Evolutionary conservation across 2,329 filamentous ascomycete genomes (phyloP).

Genomic region (Colletotrichum camelliae): DNA sequence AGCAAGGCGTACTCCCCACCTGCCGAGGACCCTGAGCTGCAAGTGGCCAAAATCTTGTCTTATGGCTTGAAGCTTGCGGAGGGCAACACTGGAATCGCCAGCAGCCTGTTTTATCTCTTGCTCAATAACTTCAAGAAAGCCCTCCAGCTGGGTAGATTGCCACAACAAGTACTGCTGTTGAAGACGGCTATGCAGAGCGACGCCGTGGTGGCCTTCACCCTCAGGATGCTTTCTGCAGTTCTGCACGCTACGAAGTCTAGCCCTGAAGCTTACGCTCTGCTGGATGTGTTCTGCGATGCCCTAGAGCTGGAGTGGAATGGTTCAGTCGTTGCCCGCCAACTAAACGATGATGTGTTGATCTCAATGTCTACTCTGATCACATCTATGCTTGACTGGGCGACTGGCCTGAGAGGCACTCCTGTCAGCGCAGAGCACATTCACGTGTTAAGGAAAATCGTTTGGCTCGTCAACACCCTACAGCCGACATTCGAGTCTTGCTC

Average conservation of each 20-base stretch:
- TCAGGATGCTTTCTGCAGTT: slow-evolving; percentile 62
- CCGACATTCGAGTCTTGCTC: slow-evolving; percentile 23
- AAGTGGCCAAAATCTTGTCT: slow-evolving; percentile 59
- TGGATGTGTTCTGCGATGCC: slow-evolving; percentile 56
- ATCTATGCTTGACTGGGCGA: slow-evolving; percentile 28
- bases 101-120: slow-evolving; percentile 62
- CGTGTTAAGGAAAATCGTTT: slow-evolving; percentile 24
- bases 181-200: slow-evolving; percentile 52
- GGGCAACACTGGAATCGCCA: slow-evolving; percentile 50
- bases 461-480: slow-evolving; percentile 22
- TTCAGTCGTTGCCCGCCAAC: slow-evolving; percentile 40
- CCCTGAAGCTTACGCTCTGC: slow-evolving; percentile 48
- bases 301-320: slow-evolving; percentile 40
- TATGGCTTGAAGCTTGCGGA: slow-evolving; percentile 62
- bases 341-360: slow-evolving; percentile 36
- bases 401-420: background rate
- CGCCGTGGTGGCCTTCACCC: slow-evolving; percentile 51
- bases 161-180: slow-evolving; percentile 51
- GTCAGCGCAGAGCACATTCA: slow-evolving; percentile 27
- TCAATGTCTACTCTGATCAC: slow-evolving; percentile 28
- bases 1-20: slow-evolving; percentile 62
- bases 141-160: slow-evolving; percentile 53
- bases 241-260: slow-evolving; percentile 42
- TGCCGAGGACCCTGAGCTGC: slow-evolving; percentile 59
- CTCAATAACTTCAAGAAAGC: slow-evolving; percentile 63